These are phyloP conservation scores for Apiospora marii DNA, from an alignment of 2,329 filamentous ascomycete species.

Conservation along the genomic window DNA sequence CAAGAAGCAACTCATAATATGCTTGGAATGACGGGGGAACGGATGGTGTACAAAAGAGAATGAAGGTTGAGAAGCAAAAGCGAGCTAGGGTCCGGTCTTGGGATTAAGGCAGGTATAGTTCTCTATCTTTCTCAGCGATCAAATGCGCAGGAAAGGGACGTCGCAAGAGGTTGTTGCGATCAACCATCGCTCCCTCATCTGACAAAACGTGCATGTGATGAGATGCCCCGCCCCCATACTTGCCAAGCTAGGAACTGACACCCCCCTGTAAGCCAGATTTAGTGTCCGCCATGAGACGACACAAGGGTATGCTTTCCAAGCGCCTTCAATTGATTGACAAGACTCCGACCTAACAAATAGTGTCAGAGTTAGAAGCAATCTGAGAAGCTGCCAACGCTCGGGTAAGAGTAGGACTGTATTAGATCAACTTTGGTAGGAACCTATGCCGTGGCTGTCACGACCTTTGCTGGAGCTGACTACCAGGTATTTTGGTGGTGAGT, in stretches of 20 bases:
- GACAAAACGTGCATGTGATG: conserved; percentile 25
- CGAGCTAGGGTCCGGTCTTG: neutral
- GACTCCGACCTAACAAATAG: neutral
- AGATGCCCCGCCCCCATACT: conserved; percentile 23
- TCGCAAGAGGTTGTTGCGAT: neutral
- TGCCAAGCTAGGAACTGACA: neutral
- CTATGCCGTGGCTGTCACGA: neutral
- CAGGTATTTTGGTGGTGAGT: neutral
- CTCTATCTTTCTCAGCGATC: neutral
- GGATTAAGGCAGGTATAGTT: neutral
- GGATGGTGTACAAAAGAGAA: no score
- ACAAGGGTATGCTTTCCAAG: neutral
- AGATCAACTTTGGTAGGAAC: neutral
- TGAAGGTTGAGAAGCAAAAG: neutral
- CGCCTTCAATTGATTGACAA: neutral
- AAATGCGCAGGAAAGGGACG: neutral
- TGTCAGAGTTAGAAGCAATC: neutral
- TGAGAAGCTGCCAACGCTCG: neutral
- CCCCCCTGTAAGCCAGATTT: conserved; percentile 8
- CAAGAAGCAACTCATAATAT: conserved; percentile 6
- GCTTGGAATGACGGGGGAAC: neutral
- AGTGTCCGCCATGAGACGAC: conserved; percentile 6
- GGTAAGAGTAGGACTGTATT: neutral
- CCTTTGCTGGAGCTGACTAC: neutral
- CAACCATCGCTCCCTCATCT: neutral